These are phyloP conservation scores for Gaeumannomyces sp. DNA, from an alignment of 2,329 filamentous ascomycete species.

Conservation along the genomic window DNA sequence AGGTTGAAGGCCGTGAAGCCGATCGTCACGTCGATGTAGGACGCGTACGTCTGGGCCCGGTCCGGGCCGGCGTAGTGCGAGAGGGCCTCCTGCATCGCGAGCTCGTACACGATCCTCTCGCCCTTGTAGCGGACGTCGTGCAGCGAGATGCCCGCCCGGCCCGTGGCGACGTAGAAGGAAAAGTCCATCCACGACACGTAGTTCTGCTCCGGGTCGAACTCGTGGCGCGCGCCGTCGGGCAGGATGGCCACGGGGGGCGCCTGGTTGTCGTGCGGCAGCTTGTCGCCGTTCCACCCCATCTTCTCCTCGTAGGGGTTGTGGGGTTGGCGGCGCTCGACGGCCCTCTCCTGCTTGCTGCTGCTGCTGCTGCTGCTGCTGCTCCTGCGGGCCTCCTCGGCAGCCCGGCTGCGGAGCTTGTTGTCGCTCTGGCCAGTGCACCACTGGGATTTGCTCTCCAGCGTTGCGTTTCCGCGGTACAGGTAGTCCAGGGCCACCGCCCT, in stretches of 20 bases:
- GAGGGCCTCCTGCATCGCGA: conserved; percentile 49
- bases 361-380: background rate
- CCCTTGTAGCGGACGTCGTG: conserved; percentile 48
- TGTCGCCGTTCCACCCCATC: conserved; percentile 5
- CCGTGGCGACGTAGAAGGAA: conserved; percentile 45
- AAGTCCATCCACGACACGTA: conserved; percentile 48
- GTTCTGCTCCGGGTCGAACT: conserved; percentile 33
- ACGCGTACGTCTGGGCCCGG: conserved; percentile 36
- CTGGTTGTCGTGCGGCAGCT: conserved; percentile 27
- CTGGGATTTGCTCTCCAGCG: background rate
- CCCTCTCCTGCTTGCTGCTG: background rate
- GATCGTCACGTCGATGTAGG: conserved; percentile 42
- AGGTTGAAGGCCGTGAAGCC: conserved; percentile 41
- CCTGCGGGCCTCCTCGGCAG: conserved; percentile 1
- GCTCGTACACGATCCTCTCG: conserved; percentile 49
- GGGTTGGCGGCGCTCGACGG: background rate
- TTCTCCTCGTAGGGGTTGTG: conserved; percentile 1
- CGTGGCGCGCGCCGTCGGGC: conserved; percentile 33
- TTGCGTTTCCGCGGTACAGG: conserved; percentile 22
- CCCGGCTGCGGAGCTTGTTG: background rate
- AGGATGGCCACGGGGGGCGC: conserved; percentile 32
- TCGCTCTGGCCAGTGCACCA: background rate
- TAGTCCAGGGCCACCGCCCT: conserved; percentile 33
- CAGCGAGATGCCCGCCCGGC: conserved; percentile 38
- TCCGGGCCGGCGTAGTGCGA: conserved; percentile 44